Conservation (phyloP, 2,329 filamentous ascomycete genomes). For the Colletotrichum sp. region DNA sequence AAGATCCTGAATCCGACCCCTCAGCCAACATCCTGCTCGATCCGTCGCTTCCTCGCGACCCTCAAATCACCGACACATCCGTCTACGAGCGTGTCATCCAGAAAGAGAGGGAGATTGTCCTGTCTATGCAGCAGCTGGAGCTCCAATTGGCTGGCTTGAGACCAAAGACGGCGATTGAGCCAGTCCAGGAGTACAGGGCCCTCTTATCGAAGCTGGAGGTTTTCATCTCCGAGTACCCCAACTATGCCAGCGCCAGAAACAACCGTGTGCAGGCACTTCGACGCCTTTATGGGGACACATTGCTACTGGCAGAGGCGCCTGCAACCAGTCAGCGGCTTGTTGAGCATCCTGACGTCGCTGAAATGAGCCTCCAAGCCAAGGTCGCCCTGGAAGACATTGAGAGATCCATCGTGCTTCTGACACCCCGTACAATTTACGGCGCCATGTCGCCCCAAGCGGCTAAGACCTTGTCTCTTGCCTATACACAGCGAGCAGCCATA, state of each 20-base stretch:
- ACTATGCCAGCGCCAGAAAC: constrained; percentile 75
- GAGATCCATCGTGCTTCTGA: constrained; percentile 61
- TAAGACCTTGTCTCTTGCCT: constrained; percentile 70
- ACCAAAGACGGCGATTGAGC: constrained; percentile 39
- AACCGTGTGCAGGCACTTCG: constrained; percentile 75
- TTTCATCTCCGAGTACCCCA: constrained; percentile 62
- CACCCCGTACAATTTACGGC: constrained; percentile 53
- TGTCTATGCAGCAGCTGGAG: constrained; percentile 60
- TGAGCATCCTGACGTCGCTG: constrained; percentile 36
- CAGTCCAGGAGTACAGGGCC: constrained; percentile 49
- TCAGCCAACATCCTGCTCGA: constrained; percentile 59
- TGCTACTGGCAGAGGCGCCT: constrained; percentile 50
- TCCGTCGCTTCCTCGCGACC: constrained; percentile 59
- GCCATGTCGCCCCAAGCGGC: constrained; percentile 68
- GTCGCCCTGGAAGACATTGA: constrained; percentile 59
- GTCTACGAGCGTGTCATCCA: constrained; percentile 57
- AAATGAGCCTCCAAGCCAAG: constrained; percentile 42
- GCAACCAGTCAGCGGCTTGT: constrained; percentile 47
- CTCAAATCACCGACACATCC: constrained; percentile 54
- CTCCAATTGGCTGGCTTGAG: constrained; percentile 51
- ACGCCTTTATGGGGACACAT: constrained; percentile 65
- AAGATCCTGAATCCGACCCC: constrained; percentile 68
- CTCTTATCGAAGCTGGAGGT: constrained; percentile 55
- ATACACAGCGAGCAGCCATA: constrained; percentile 73
- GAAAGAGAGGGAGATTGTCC: constrained; percentile 58